Evolutionary conservation across 164 flowering plant species (phyloP).

Genomic region (Houttuynia cordata): DNA sequence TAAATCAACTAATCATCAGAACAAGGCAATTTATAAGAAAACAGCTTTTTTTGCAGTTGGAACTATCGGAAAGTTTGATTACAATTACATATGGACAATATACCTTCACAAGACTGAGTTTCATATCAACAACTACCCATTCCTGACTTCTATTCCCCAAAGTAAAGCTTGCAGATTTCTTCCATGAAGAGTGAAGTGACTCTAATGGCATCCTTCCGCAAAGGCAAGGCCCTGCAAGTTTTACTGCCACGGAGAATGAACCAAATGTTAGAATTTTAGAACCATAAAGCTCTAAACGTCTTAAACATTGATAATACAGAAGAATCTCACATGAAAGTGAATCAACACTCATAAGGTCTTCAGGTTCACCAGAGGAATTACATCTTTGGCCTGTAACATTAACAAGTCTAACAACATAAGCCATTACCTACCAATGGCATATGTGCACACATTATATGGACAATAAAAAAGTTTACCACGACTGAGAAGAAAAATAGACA

Average conservation of each 20-base stretch:
- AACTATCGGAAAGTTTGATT: too few species aligned
- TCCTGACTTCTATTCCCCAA: constrained; percentile 41
- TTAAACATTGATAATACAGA: neutral
- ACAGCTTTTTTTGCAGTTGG: too few species aligned
- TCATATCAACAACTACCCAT: constrained; percentile 32
- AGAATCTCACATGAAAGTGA: neutral
- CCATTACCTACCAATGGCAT: too few species aligned
- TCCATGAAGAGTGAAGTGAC: constrained; percentile 38
- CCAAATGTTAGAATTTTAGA: neutral
- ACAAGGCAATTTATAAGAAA: too few species aligned
- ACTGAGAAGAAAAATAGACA: constrained; percentile 50
- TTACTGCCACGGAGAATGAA: constrained; percentile 18
- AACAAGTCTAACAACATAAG: too few species aligned
- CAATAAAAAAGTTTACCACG: constrained; percentile 31
- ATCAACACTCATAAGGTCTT: neutral
- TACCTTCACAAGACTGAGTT: constrained; percentile 50
- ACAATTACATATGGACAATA: neutral
- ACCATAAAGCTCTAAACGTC: neutral
- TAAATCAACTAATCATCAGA: too few species aligned
- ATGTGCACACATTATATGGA: neutral
- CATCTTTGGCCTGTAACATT: neutral
- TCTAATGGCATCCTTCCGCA: constrained; percentile 51
- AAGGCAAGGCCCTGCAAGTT: constrained; percentile 33
- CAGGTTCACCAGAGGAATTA: neutral
- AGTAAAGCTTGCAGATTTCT: constrained; percentile 33